Evolutionary conservation across 495 filamentous ascomycete species (phyloP), one percentile per base, ranked within the genome.

Genomic region (Penicillium riverlandense): DNA sequence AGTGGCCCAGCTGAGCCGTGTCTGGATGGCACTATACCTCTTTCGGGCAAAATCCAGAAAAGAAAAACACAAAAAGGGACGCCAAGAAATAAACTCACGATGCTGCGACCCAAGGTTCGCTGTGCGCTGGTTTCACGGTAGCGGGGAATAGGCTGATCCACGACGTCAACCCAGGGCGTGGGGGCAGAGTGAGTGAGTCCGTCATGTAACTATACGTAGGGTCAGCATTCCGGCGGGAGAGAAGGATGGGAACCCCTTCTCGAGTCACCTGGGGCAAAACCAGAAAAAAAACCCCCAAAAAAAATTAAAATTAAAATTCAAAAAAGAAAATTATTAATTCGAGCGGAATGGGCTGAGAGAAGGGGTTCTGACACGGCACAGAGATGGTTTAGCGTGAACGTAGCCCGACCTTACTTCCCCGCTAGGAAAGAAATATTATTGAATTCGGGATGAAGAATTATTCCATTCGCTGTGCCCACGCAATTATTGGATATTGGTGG

Each of bases 91-190:
- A 52, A 57, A 52, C 59, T 62, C 49, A 58, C 47, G 53, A 52
- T 62, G 47, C 61, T 60, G 54, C 51, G 53, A 61, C 65, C 65
- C 57, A 61, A 61, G 61, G 57, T 69, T 66, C 57, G 57, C 56
- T 55, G 49, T 60, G 54, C 45, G 38, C 43, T n/a, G 57, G 60
- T 64, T 66, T 66, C 65, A 68, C 60, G 53, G 58, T 55, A 59
- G 65, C 62, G 65, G 65, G 65, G 55, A 57, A 58, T 4, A 22
- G 56, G 50, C 50, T 54, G 59, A 62, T 65, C 61, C 59, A 62
- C 56, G 59, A 62, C 55, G 57, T 66, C 65, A 64, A 65, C 22
- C 6, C 22, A 22, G 2, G 22, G 22, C 22, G 22, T 22, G 22
- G 22, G 22, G 22, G 22, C 22, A 22, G 15, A 22, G n/a, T n/a